Percentiles rank a stretch among this genome's conserved stretches.
Conservation (phyloP, 257 asterid genomes). For the Salvia miltiorrhiza region DNA sequence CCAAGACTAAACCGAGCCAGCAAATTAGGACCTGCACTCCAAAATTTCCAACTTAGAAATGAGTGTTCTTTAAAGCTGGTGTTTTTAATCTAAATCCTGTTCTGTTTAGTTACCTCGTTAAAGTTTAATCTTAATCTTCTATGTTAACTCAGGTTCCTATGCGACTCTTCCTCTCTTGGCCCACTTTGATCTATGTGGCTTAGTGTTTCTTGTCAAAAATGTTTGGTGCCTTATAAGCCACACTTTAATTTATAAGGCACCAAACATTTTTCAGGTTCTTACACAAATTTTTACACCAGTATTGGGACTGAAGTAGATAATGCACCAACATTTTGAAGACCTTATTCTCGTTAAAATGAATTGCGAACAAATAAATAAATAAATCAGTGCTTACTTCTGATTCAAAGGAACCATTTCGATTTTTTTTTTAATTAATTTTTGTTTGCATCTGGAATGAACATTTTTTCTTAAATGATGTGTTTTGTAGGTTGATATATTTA, state of each 20-base stretch:
- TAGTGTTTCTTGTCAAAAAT: too few relatives aligned
- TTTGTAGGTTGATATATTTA: slow-evolving; percentile 78
- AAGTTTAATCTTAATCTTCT: background rate
- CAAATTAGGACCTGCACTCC: background rate
- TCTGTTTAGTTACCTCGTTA: background rate
- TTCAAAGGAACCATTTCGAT: too few relatives aligned
- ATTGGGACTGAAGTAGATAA: background rate
- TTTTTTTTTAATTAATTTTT: too few relatives aligned
- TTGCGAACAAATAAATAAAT: background rate
- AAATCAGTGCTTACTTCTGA: background rate
- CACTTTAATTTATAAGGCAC: too few relatives aligned
- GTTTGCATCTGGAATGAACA: background rate
- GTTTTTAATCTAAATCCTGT: background rate
- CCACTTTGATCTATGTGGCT: background rate
- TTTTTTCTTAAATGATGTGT: background rate
- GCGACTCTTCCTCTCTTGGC: background rate
- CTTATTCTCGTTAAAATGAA: background rate
- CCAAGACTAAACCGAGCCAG: background rate
- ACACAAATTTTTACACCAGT: background rate
- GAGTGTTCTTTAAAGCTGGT: background rate
- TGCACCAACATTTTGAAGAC: background rate
- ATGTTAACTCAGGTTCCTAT: background rate
- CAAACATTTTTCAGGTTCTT: background rate
- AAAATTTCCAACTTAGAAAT: background rate
- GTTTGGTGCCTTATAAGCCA: too few relatives aligned